Evolutionary conservation across 1,139 yeast species (phyloP).

Genomic region (Yamadazyma taylorii): DNA sequence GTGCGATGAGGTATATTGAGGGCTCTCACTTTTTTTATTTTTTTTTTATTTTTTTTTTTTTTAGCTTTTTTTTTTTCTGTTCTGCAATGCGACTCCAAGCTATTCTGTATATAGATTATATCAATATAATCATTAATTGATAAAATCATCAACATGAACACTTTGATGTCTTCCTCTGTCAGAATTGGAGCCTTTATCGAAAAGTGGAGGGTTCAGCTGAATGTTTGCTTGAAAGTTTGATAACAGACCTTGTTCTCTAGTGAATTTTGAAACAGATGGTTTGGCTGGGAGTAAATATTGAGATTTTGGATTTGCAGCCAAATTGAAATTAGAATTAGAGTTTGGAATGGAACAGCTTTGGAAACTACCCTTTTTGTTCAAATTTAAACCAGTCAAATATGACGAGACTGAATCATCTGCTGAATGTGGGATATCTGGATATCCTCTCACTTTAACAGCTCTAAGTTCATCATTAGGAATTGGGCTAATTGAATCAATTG

Average conservation of each 20-base stretch:
- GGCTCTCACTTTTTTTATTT: background rate
- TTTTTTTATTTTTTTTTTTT: background rate
- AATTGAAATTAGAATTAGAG: background rate
- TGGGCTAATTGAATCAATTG: background rate
- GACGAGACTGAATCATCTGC: background rate
- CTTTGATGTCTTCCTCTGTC: constrained; percentile 17
- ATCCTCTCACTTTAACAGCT: background rate
- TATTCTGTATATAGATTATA: too few species aligned
- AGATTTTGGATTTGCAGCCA: background rate
- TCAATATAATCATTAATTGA: constrained; percentile 10
- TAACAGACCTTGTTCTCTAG: too few species aligned
- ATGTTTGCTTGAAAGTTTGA: too few species aligned
- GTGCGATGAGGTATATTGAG: background rate
- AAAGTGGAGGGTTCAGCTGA: too few species aligned
- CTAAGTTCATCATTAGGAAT: background rate
- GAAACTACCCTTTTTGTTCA: background rate
- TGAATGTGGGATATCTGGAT: background rate
- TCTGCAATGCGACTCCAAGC: constrained; percentile 2
- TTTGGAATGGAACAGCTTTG: background rate
- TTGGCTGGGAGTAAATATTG: background rate
- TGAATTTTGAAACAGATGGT: too few species aligned
- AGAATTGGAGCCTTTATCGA: background rate
- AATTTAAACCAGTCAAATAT: background rate
- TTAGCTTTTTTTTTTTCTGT: background rate
- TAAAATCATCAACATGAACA: constrained; percentile 31